These are phyloP conservation scores for Phaeotremella fagi DNA, from an alignment of 768 basidiomycete genomes.

Conservation along the genomic window DNA sequence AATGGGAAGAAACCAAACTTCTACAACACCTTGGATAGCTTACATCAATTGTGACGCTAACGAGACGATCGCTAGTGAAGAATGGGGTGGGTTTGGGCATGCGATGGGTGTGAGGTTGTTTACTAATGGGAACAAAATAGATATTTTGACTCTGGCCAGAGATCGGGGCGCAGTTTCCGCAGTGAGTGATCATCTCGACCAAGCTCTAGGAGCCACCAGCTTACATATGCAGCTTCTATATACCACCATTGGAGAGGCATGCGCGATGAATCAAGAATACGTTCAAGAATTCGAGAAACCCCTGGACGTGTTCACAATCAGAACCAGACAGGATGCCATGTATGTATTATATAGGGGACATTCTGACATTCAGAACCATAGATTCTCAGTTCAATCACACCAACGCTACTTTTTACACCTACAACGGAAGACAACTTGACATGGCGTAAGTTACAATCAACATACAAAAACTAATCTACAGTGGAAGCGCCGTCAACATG, in stretches of 20 bases:
- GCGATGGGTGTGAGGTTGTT: neutral
- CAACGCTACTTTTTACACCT: constrained; percentile 56
- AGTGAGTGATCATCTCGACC: constrained; percentile 51
- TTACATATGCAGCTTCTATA: constrained; percentile 63
- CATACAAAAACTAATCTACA: constrained; percentile 1
- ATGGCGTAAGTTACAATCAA: constrained; percentile 33
- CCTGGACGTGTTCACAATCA: constrained; percentile 55
- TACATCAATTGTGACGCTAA: constrained; percentile 78
- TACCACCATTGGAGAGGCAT: constrained; percentile 65
- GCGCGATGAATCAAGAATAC: constrained; percentile 71
- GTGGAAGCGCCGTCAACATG: constrained; percentile 32
- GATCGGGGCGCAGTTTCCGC: constrained; percentile 76
- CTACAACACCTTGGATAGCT: constrained; percentile 84
- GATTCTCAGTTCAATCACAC: constrained; percentile 57
- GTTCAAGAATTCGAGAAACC: constrained; percentile 58
- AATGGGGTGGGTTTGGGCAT: constrained; percentile 40
- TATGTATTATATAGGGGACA: constrained; percentile 33
- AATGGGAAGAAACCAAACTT: constrained; percentile 51
- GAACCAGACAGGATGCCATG: constrained; percentile 58
- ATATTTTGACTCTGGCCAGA: constrained; percentile 76
- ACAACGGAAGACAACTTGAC: constrained; percentile 63
- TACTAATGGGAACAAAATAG: constrained; percentile 44
- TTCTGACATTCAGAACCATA: constrained; percentile 51
- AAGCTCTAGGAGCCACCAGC: neutral
- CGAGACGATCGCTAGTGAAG: constrained; percentile 56